Percentiles rank a stretch among this genome's conserved stretches.
Evolutionary conservation across 2,329 filamentous ascomycete genomes (phyloP).

Genomic region (Scedosporium apiospermum): DNA sequence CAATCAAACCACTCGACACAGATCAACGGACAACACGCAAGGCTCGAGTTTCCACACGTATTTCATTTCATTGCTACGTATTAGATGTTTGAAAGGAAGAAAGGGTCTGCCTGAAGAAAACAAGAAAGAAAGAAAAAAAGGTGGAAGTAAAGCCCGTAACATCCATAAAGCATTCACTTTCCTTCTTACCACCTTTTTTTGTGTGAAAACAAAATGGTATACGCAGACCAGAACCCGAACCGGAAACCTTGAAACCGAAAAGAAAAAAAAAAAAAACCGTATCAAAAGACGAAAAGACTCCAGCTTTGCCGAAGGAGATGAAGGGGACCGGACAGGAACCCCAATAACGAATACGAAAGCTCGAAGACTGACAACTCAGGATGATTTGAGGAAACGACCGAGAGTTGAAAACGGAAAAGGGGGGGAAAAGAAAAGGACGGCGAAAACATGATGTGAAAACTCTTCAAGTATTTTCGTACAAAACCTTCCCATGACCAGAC

Average conservation of each 20-base stretch:
- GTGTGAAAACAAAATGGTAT: background rate
- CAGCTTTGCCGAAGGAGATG: background rate
- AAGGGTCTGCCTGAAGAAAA: no score
- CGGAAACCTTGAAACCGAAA: background rate
- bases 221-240: background rate
- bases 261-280: background rate
- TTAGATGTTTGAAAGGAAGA: background rate
- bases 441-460: background rate
- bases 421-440: background rate
- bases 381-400: background rate
- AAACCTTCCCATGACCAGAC: background rate
- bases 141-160: background rate
- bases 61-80: background rate
- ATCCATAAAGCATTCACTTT: background rate
- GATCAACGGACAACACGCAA: background rate
- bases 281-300: background rate
- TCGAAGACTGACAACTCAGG: background rate
- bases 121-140: background rate
- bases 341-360: background rate
- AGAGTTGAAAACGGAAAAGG: background rate
- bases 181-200: background rate
- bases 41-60: no score
- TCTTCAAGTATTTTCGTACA: background rate
- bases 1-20: background rate
- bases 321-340: background rate